A percentile compares a stretch with the other conserved stretches of the same genome.
These are phyloP conservation scores for Melampsora occidentalis DNA, from an alignment of 1,284 basidiomycete species.

Conservation along the genomic window DNA sequence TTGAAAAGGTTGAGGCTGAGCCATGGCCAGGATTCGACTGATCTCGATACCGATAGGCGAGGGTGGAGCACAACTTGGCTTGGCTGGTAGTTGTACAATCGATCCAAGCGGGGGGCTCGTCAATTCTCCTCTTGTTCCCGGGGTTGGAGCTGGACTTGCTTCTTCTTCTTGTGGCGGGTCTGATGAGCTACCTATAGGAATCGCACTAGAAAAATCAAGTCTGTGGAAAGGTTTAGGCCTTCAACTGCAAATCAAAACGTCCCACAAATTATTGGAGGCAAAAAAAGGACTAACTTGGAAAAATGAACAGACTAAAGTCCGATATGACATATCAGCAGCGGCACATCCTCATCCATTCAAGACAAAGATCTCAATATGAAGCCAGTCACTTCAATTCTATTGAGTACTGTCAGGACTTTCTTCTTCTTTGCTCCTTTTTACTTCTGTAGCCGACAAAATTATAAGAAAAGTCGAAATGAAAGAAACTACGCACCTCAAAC, in stretches of 20 bases:
- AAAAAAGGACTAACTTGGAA: slow-evolving; percentile 4
- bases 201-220: slow-evolving; percentile 7
- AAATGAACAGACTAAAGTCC: slow-evolving; percentile 1
- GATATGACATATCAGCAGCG: neutral
- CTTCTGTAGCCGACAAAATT: no score
- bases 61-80: neutral
- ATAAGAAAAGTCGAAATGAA: no score
- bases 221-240: neutral
- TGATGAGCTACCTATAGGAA: neutral
- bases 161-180: no score
- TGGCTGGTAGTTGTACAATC: neutral
- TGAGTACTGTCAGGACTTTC: no score
- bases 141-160: no score
- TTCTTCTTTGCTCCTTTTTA: no score
- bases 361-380: no score
- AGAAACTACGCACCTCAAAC: slow-evolving; percentile 17
- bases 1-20: neutral
- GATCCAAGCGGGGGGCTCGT: no score
- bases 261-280: neutral
- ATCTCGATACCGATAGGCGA: neutral
- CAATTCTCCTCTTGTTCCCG: no score
- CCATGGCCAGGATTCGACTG: neutral
- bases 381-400: no score
- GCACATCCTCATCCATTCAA: neutral
- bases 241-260: neutral